phyloP scores from a whole-genome alignment of 371 early-diverging fungal genomes.

The Syncephalastrum monosporum region DNA sequence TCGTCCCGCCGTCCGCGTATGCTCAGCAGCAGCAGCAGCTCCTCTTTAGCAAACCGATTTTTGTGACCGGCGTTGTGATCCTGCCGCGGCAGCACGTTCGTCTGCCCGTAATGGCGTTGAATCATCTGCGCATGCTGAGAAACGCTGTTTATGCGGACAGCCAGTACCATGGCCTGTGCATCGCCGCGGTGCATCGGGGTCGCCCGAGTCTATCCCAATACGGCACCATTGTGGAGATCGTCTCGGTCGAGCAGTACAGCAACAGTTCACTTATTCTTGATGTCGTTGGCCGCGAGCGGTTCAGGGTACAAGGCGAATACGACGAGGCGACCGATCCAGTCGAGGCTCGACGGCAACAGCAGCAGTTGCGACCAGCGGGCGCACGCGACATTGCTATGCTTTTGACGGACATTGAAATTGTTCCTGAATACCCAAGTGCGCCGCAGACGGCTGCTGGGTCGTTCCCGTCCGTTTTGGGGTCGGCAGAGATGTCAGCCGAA shows the following conservation, averaged over 20 bases:
- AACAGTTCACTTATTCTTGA: constrained; percentile 24
- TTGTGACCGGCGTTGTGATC: constrained; percentile 11
- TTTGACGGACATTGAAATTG: constrained; percentile 11
- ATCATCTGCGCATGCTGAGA: constrained; percentile 5
- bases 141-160: constrained; percentile 8
- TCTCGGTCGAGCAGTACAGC: constrained; percentile 25
- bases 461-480: no score
- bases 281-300: constrained; percentile 10
- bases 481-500: no score
- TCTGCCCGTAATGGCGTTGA: constrained; percentile 3
- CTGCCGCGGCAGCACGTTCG: constrained; percentile 11
- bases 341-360: no score
- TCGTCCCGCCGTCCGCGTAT: no score
- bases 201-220: constrained; percentile 23
- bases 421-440: not conserved
- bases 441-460: no score
- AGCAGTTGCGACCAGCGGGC: no score
- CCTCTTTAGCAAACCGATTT: not conserved
- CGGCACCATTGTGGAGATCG: constrained; percentile 43
- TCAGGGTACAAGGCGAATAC: not conserved
- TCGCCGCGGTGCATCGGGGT: constrained; percentile 15
- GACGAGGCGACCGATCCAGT: no score
- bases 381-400: constrained; percentile 23
- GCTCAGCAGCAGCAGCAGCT: no score
- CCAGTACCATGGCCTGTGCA: constrained; percentile 11